Evolutionary conservation across 805 yeast genomes (phyloP).

Genomic region (Schizosaccharomyces cryophilus): DNA sequence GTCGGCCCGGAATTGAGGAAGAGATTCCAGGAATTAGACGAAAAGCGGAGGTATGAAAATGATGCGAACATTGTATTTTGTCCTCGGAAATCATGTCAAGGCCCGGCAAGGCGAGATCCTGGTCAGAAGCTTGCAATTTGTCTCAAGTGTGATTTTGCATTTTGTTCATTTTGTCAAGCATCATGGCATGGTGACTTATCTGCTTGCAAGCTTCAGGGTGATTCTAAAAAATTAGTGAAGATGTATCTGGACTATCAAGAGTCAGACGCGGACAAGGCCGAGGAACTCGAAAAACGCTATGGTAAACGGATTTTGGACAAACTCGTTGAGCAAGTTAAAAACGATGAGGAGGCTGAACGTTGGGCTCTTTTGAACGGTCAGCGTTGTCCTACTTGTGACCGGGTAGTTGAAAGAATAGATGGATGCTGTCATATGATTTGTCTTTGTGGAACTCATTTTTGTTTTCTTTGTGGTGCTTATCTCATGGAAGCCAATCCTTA

Average conservation of each 20-base stretch:
- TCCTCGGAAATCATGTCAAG: neutral
- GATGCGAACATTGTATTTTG: neutral
- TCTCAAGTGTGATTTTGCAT: neutral
- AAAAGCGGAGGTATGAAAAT: neutral
- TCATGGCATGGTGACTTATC: neutral
- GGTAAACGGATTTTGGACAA: neutral
- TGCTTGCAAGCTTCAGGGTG: neutral
- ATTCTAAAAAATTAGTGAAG: neutral
- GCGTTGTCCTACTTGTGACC: neutral
- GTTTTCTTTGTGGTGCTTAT: constrained; percentile 1
- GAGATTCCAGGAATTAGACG: neutral
- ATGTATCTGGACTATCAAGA: neutral
- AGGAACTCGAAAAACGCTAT: neutral
- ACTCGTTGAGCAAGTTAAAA: neutral
- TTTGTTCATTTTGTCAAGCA: neutral
- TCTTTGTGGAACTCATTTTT: constrained; percentile 1
- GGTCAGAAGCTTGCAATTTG: neutral
- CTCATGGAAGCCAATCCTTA: neutral
- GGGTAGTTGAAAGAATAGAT: neutral
- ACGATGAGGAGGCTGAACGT: neutral
- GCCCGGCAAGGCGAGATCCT: neutral
- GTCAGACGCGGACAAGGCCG: neutral
- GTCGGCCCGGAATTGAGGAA: neutral
- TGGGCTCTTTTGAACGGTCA: neutral
- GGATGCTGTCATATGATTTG: constrained; percentile 1